Base-by-base conservation (phyloP, 306 rosid species). In the Inga laurina region DNA sequence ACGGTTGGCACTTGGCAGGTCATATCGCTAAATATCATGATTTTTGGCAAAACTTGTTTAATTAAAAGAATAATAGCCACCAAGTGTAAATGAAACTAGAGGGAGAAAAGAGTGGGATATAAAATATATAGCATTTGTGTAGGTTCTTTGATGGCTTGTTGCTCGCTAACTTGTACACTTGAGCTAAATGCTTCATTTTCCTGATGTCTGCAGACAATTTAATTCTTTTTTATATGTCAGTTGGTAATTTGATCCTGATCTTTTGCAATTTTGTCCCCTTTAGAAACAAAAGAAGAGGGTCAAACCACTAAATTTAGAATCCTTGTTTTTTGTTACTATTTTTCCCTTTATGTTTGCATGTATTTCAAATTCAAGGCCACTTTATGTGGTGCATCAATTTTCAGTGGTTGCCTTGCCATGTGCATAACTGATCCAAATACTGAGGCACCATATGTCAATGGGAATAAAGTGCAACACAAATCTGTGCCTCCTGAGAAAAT, bases 271-370 rank as follows among this genome's bases (percentile, higher is more conserved):
- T 74, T 5, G 69, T 8, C 16, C 35, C 67, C 72, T 65, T 66
- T 54, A 52, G 62, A 56, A 69, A 76, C 54, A 21, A 77, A 74
- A 68, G 8, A 62, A 79, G 71, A 22, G 16, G 71, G 27, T 84
- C 72, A 72, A 64, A 43, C 48, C 22, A 49, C 9, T 34, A n/a
- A 68, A 32, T 75, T 80, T 59, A 19, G 51, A 48, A 39, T 22
- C 46, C 52, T 57, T 81, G 43, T 35, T 61, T 79, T 62, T 10
- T 74, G 10, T 37, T 35, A 22, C 61, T n/a, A 22, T 35, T 77
- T 18, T 64, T n/a, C 11, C 1, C 37, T 61, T 54, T 75, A 44
- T 5, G 21, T 72, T 19, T 51, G 13, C 78, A 27, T 21, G 18
- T 59, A 27, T 62, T 71, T 61, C 7, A 69, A 57, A 61, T 59